Conservation (phyloP, 2,329 filamentous ascomycete genomes). For the Fusarium nygamai region DNA sequence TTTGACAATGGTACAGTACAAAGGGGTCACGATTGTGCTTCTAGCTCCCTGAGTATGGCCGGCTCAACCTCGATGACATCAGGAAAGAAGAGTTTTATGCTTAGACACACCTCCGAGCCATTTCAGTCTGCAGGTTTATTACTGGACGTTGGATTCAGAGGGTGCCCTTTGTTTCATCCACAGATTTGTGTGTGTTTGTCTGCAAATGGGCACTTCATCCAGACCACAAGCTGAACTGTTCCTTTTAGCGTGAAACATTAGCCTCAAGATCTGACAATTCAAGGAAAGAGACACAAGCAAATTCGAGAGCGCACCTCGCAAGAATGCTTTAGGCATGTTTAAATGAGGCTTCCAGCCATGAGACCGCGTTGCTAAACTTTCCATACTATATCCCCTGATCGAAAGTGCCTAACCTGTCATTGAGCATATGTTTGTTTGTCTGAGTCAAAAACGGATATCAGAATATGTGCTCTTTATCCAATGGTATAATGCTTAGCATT, state of each 20-base stretch:
- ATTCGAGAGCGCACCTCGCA: background rate
- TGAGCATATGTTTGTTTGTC: background rate
- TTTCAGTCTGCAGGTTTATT: background rate
- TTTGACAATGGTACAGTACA: background rate
- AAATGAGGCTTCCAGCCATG: background rate
- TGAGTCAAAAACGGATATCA: background rate
- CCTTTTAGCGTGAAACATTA: conserved; percentile 37
- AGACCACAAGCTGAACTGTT: conserved; percentile 6
- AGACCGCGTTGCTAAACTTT: background rate
- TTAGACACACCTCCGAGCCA: background rate
- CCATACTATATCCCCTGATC: background rate
- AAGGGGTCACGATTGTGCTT: background rate
- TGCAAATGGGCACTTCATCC: background rate
- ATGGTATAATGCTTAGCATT: background rate
- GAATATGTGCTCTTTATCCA: background rate
- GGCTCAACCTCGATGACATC: background rate
- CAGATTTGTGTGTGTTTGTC: background rate
- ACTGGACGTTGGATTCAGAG: background rate
- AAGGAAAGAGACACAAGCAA: background rate
- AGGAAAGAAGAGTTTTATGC: background rate
- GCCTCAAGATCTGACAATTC: background rate
- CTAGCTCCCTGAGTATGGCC: background rate
- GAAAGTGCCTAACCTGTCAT: background rate
- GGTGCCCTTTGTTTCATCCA: background rate
- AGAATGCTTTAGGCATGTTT: background rate